Evolutionary conservation across 352 stramenopile species (phyloP), one percentile per base, ranked within the genome.

Genomic region (Achlya hypogyna): DNA sequence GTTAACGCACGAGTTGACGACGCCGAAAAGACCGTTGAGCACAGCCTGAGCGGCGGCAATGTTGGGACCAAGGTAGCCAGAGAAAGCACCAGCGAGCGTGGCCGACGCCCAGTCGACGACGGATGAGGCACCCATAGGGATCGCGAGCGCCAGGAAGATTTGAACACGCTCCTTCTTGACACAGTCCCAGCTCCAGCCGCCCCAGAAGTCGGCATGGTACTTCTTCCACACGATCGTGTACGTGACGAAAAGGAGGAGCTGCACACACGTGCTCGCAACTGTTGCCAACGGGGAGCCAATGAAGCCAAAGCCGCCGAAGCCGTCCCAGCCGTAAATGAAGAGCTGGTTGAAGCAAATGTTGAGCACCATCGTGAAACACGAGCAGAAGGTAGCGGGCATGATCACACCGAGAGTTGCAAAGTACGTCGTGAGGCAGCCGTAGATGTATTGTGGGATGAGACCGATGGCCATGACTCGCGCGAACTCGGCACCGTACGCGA

Each of bases 201-300:
- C 69, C 79, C 79, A 87, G 69, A 72, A 86, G 56, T 67, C 49
- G 35, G 71, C 69, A 65, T 82, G 75, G 71, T 82, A 82, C 10
- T 70, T 67, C 60, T 82, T 79, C 73, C 72, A 79, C 51, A 75
- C 53, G 14, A 82, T 73, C n/a, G 74, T 79, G 69, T 82, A 82
- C 45, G 63, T 69, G 25, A 79, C 32, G 47, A 82, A 82, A 40
- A 82, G 66, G 22, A 69, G 65, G 53, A 82, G 69, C 63, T 82
- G 75, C 20, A 82, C 56, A 54, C 74, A 79, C 63, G 75, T 82
- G 69, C 69, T 77, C 6, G 68, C 71, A 59, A 82, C 74, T 1
- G 76, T 83, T 16, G 76, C 76, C 20, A 83, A 69, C n/a, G 76
- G 74, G 25, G 75, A 77, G 38, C 74, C 74, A 42, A 79, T 77